Conservation (phyloP, 192 early-diverging fungal species). For the Coemansia umbellata region DNA sequence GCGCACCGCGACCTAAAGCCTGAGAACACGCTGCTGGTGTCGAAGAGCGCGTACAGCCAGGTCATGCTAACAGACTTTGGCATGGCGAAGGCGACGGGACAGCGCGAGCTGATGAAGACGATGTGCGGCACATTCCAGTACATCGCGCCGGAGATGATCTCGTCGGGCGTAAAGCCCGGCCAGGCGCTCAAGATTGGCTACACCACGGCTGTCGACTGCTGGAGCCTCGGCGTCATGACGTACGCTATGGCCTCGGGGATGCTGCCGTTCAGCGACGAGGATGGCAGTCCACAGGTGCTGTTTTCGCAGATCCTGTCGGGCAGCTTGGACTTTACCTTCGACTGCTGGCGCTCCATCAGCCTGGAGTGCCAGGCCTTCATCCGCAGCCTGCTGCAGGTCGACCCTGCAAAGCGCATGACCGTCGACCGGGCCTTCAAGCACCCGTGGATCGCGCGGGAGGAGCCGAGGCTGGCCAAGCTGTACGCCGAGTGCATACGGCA, state of each 20-base stretch:
- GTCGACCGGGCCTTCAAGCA: conserved; percentile 54
- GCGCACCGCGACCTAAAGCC: conserved; percentile 79
- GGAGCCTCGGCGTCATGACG: conserved; percentile 76
- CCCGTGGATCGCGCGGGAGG: conserved; percentile 53
- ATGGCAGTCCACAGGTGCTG: conserved; percentile 27
- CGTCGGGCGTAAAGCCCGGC: conserved; percentile 22
- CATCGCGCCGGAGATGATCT: conserved; percentile 77
- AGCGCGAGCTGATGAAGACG: conserved; percentile 74
- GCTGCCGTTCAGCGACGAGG: conserved; percentile 49
- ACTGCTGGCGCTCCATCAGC: conserved; percentile 49
- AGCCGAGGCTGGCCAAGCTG: conserved; percentile 33
- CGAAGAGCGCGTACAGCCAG: conserved; percentile 50
- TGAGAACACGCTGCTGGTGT: conserved; percentile 65
- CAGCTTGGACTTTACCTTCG: conserved; percentile 36
- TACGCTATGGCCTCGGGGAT: conserved; percentile 68
- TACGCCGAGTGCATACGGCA: conserved; percentile 32
- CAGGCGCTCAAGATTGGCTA: conserved; percentile 49
- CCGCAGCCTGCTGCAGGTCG: conserved; percentile 29
- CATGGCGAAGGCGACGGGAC: conserved; percentile 75
- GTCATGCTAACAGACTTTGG: conserved; percentile 89
- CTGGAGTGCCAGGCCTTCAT: conserved; percentile 49
- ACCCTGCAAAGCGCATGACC: conserved; percentile 53
- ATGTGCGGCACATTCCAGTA: conserved; percentile 86
- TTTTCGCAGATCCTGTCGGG: conserved; percentile 50
- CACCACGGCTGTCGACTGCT: conserved; percentile 59